Conservation (phyloP, 345 rosid species). For the Lepidium didymum region DNA sequence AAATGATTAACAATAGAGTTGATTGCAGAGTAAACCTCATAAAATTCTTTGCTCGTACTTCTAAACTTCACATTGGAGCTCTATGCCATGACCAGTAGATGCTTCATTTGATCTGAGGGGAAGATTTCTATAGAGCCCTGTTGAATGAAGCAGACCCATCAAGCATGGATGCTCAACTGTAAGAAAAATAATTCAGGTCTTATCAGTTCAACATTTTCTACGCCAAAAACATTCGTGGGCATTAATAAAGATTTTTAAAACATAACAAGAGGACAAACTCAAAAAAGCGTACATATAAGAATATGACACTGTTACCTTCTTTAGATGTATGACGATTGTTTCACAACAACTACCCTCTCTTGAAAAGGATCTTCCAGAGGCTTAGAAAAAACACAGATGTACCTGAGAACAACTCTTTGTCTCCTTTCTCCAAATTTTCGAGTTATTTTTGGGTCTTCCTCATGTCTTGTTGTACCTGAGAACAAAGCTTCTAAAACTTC, state of each 20-base stretch:
- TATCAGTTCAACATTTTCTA: too few relatives aligned
- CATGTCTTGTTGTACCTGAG: conserved; percentile 29
- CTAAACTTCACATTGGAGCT: conserved; percentile 97
- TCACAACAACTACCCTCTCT: conserved; percentile 22
- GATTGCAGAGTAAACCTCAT: conserved; percentile 45
- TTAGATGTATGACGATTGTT: conserved; percentile 13
- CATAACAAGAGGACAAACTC: not conserved
- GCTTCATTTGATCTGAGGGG: conserved; percentile 83
- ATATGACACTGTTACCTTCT: conserved; percentile 31
- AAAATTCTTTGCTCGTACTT: conserved; percentile 87
- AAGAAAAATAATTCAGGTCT: too few relatives aligned
- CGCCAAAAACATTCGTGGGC: too few relatives aligned
- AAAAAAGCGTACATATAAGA: conserved; percentile 2
- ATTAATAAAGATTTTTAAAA: too few relatives aligned
- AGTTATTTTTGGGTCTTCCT: conserved; percentile 26
- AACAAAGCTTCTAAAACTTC: conserved; percentile 49
- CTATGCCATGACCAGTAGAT: conserved; percentile 59
- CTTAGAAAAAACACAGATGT: not conserved
- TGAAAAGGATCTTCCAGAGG: conserved; percentile 32
- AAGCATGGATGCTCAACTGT: conserved; percentile 87
- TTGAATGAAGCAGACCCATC: conserved; percentile 91
- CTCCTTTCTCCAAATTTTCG: conserved; percentile 21
- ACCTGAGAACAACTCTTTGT: conserved; percentile 30
- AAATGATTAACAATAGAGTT: not conserved
- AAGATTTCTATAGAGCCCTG: conserved; percentile 83